Base-by-base conservation (phyloP, 345 rosid genomes). In the Pistacia vera region DNA sequence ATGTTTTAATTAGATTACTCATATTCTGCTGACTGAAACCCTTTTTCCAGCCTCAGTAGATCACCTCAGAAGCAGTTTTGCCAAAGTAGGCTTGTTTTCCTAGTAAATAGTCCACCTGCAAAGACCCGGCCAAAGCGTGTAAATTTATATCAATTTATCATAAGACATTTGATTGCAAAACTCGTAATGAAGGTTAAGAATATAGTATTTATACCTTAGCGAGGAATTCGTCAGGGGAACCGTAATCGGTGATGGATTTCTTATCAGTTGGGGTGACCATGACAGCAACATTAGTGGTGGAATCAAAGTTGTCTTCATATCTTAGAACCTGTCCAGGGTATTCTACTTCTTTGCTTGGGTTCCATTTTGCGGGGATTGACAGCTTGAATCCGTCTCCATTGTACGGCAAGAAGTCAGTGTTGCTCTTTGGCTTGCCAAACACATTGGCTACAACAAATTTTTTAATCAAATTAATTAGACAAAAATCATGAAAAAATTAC, bases 241-340 rank as follows among this genome's bases (percentile, higher is more conserved):
- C 95, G 12, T 68, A 95, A 74, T 95, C 99, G 13, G 94, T 84
- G 75, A 95, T 90, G 81, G 96, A 82, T 75, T 93, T 95, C 86
- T 86, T 91, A 80, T 96, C 97, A 5, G 97, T 93, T 16, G 99
- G 90, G 62, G 83, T 91, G 80, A 96, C 56, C 75, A 89, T 90
- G 46, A 96, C 92, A 30, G 83, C 0, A 74, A 93, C 73, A 68
- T 88, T 79, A 84, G 84, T 92, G 64, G 80, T 91, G 67, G 90
- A 0, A 36, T 96, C 99, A 35, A 91, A 93, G 86, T 93, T 96
- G 88, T 96, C 98, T 83, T 96, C 97, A 11, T 71, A 93, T 67
- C 99, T 86, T 2, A 93, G 87, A 46, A 96, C 94, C 83, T 93
- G 97, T 62, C 98, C 99, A 0, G 98, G 97, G 87, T 22, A 95